Evolutionary conservation across 495 filamentous ascomycete species (phyloP).

Genomic region (Aspergillus homomorphus): DNA sequence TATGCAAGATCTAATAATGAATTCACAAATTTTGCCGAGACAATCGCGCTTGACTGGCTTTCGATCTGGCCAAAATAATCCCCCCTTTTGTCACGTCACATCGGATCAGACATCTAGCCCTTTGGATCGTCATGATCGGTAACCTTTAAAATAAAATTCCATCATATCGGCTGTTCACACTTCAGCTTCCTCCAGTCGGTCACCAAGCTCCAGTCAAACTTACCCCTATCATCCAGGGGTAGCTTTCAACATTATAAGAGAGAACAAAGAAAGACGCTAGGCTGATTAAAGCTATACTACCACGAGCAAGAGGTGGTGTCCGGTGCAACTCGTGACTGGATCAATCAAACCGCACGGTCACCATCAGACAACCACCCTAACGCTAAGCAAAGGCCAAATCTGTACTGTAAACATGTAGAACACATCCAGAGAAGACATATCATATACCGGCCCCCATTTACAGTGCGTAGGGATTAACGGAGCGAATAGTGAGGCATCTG

Average conservation of each 20-base stretch:
- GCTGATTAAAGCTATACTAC: slow-evolving; percentile 26
- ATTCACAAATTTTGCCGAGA: slow-evolving; percentile 23
- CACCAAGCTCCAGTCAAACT: not conserved
- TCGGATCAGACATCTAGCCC: not conserved
- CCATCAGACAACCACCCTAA: slow-evolving; percentile 10
- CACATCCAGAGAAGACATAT: slow-evolving; percentile 28
- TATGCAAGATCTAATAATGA: slow-evolving; percentile 29
- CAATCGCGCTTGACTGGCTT: slow-evolving; percentile 10
- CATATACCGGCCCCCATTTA: slow-evolving; percentile 37
- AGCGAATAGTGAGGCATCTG: slow-evolving; percentile 95
- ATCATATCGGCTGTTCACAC: not conserved
- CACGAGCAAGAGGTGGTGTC: slow-evolving; percentile 9
- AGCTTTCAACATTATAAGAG: slow-evolving; percentile 18
- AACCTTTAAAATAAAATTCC: not conserved
- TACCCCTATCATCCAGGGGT: slow-evolving; percentile 11
- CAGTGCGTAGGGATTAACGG: slow-evolving; percentile 93
- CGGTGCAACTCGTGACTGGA: slow-evolving; percentile 4
- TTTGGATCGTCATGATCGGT: not conserved
- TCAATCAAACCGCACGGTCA: slow-evolving; percentile 27
- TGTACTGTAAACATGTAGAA: slow-evolving; percentile 17
- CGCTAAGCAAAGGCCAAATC: slow-evolving; percentile 16
- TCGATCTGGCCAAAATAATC: slow-evolving; percentile 14
- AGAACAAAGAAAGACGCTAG: slow-evolving; percentile 24
- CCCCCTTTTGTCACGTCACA: slow-evolving; percentile 7
- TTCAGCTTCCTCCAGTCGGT: slow-evolving; percentile 9